phyloP scores from a whole-genome alignment of 2,329 filamentous ascomycete genomes.

The Aspergillus proliferans region DNA sequence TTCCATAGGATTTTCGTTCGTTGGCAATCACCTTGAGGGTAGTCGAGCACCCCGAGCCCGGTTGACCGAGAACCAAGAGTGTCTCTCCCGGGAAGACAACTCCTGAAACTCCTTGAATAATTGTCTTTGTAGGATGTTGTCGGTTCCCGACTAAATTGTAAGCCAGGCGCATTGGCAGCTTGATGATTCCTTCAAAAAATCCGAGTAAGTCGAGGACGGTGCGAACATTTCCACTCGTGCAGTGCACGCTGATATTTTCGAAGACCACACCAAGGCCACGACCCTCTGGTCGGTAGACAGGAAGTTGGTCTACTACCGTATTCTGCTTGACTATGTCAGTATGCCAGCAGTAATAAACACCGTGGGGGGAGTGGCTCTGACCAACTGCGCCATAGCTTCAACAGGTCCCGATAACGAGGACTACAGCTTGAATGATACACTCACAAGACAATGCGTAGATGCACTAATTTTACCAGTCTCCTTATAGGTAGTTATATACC shows the following conservation, averaged over 20 bases:
- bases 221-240: background rate
- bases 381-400: too few species aligned
- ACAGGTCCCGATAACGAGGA: too few species aligned
- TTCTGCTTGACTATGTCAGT: too few species aligned
- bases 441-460: too few species aligned
- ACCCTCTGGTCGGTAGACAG: background rate
- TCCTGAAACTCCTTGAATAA: constrained; percentile 27
- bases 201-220: background rate
- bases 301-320: too few species aligned
- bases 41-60: constrained; percentile 66
- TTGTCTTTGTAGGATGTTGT: background rate
- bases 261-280: background rate
- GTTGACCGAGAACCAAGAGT: constrained; percentile 73
- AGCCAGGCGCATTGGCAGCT: background rate
- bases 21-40: constrained; percentile 65
- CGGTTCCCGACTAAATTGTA: background rate
- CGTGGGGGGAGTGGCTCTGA: too few species aligned
- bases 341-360: too few species aligned
- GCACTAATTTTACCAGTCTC: too few species aligned
- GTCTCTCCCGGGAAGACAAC: constrained; percentile 77
- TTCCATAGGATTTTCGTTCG: constrained; percentile 58
- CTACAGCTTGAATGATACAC: too few species aligned
- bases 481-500: too few species aligned
- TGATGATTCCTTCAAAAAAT: background rate
- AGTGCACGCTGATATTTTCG: background rate